phyloP scores from a whole-genome alignment of 139 green algal genomes.

The Microglena sp. region DNA sequence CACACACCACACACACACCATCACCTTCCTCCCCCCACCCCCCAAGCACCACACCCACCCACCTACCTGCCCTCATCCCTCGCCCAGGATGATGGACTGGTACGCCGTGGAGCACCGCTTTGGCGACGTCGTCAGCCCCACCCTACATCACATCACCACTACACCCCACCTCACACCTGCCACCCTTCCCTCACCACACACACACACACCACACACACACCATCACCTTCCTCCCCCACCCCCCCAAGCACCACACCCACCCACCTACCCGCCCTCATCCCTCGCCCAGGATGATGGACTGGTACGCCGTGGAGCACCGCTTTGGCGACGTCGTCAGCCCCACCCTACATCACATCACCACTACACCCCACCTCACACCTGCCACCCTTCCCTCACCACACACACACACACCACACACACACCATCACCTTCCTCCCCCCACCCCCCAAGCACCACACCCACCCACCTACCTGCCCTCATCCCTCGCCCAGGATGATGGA shows the following conservation, averaged over 20 bases:
- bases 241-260: neutral
- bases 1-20: no score
- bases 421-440: neutral
- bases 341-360: no score
- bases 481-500: conserved; percentile 21
- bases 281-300: conserved; percentile 24
- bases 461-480: neutral
- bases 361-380: no score
- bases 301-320: conserved; percentile 20
- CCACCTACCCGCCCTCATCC: neutral
- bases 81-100: conserved; percentile 26
- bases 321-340: conserved; percentile 16
- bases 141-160: no score
- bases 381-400: no score
- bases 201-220: no score
- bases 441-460: neutral
- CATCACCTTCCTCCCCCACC: neutral
- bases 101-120: conserved; percentile 20
- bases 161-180: no score
- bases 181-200: no score
- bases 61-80: neutral
- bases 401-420: no score
- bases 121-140: no score
- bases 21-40: neutral
- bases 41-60: neutral